These are phyloP conservation scores for Fusarium setosum DNA, from an alignment of 2,329 filamentous ascomycete genomes.

Conservation along the genomic window DNA sequence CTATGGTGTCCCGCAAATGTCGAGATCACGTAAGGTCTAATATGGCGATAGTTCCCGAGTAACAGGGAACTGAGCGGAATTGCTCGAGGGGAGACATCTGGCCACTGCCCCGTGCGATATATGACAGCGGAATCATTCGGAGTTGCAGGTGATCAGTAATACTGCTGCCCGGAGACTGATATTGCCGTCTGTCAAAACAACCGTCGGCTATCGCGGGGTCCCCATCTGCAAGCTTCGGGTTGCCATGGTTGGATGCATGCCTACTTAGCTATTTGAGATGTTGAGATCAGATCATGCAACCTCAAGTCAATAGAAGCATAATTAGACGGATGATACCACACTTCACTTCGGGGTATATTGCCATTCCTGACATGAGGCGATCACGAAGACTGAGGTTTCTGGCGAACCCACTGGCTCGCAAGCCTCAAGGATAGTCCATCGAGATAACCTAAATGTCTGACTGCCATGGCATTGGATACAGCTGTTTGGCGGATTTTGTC, in stretches of 20 bases:
- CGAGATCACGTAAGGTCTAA: too few relatives aligned
- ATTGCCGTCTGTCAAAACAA: background rate
- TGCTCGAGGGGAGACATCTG: too few relatives aligned
- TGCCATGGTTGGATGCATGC: background rate
- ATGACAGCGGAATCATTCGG: too few relatives aligned
- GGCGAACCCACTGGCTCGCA: background rate
- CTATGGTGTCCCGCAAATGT: too few relatives aligned
- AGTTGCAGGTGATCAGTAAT: too few relatives aligned
- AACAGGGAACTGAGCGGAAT: too few relatives aligned
- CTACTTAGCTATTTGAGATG: background rate
- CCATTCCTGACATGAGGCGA: background rate
- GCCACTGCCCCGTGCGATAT: too few relatives aligned
- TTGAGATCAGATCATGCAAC: slow-evolving; percentile 1
- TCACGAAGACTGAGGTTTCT: background rate
- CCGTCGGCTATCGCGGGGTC: background rate
- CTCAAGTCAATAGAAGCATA: background rate
- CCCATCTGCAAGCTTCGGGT: background rate
- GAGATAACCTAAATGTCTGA: background rate
- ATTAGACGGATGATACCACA: background rate
- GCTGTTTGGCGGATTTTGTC: background rate
- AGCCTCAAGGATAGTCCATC: background rate
- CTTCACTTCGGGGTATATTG: background rate
- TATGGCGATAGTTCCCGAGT: too few relatives aligned
- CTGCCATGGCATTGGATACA: background rate
- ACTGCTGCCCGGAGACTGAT: background rate